These are phyloP conservation scores for Coemansia guatemalensis DNA, from an alignment of 192 early-diverging fungal species.

Conservation along the genomic window DNA sequence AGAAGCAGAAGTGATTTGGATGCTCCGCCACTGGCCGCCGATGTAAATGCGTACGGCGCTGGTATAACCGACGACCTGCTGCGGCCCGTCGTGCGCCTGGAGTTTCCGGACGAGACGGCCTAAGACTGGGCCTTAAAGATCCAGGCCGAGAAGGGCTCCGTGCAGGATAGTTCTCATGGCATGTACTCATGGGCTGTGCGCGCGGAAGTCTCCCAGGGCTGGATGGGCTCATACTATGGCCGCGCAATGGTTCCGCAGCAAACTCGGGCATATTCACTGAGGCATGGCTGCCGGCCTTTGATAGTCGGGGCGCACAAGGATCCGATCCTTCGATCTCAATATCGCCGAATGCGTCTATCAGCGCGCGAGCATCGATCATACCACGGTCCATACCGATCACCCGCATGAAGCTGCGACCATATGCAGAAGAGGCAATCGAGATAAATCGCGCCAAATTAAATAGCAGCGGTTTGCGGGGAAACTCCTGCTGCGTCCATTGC, in stretches of 20 bases:
- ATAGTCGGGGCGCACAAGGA: neutral
- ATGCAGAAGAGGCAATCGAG: conserved; percentile 67
- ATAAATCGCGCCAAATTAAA: conserved; percentile 70
- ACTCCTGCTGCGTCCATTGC: conserved; percentile 35
- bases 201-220: conserved; percentile 21
- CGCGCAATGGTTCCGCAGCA: neutral
- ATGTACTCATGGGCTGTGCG: conserved; percentile 47
- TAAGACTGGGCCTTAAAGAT: conserved; percentile 20
- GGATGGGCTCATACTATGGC: conserved; percentile 5
- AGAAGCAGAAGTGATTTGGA: conserved; percentile 73
- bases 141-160: conserved; percentile 30
- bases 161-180: conserved; percentile 25
- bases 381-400: conserved; percentile 60
- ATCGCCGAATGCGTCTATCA: conserved; percentile 48
- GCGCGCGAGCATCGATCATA: conserved; percentile 42
- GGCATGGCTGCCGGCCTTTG: conserved; percentile 18
- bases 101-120: conserved; percentile 19
- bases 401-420: conserved; percentile 73
- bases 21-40: conserved; percentile 40
- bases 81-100: conserved; percentile 12
- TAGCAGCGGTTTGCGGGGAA: conserved; percentile 56
- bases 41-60: conserved; percentile 26
- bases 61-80: conserved; percentile 9
- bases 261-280: conserved; percentile 22
- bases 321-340: conserved; percentile 18